These are phyloP conservation scores for Alternaria sp. DNA, from an alignment of 2,329 filamentous ascomycete genomes.

Conservation along the genomic window DNA sequence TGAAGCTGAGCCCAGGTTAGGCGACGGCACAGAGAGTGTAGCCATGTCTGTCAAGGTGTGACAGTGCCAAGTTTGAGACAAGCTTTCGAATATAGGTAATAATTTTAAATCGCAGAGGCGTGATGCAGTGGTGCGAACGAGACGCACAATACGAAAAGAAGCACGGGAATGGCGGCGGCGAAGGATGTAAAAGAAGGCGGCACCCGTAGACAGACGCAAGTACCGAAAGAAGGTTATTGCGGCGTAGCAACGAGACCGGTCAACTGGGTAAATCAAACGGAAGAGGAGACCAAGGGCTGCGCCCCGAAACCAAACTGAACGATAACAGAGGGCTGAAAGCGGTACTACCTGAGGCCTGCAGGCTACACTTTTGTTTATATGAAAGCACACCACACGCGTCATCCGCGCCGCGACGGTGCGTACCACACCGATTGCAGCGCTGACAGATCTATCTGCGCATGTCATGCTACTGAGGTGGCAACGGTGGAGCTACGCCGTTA, in stretches of 20 bases:
- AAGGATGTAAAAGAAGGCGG: slow-evolving; percentile 23
- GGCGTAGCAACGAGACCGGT: slow-evolving; percentile 27
- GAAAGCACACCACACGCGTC: slow-evolving; percentile 37
- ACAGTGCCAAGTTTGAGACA: slow-evolving; percentile 15
- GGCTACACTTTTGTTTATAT: slow-evolving; percentile 43
- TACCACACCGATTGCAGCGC: slow-evolving; percentile 16
- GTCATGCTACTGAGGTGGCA: slow-evolving; percentile 25
- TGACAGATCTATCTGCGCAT: slow-evolving; percentile 10
- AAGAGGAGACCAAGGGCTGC: slow-evolving; percentile 30
- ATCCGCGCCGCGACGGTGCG: slow-evolving; percentile 34
- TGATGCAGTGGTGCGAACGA: slow-evolving; percentile 10
- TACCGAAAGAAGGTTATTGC: slow-evolving; percentile 18
- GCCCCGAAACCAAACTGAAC: slow-evolving; percentile 30
- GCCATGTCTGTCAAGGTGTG: slow-evolving; percentile 24
- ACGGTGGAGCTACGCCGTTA: slow-evolving; percentile 23
- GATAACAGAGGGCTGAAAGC: slow-evolving; percentile 34
- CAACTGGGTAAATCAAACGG: slow-evolving; percentile 27
- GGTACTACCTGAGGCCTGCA: slow-evolving; percentile 45
- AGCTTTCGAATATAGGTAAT: slow-evolving; percentile 7
- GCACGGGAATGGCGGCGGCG: slow-evolving; percentile 17
- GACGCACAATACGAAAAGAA: slow-evolving; percentile 16
- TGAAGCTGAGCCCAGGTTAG: slow-evolving; percentile 33
- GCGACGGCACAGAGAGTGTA: slow-evolving; percentile 36
- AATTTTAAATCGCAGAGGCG: slow-evolving; percentile 8
- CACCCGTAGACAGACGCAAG: slow-evolving; percentile 13